Evolutionary conservation across 805 yeast genomes (phyloP).

Genomic region (Candida silvatica): DNA sequence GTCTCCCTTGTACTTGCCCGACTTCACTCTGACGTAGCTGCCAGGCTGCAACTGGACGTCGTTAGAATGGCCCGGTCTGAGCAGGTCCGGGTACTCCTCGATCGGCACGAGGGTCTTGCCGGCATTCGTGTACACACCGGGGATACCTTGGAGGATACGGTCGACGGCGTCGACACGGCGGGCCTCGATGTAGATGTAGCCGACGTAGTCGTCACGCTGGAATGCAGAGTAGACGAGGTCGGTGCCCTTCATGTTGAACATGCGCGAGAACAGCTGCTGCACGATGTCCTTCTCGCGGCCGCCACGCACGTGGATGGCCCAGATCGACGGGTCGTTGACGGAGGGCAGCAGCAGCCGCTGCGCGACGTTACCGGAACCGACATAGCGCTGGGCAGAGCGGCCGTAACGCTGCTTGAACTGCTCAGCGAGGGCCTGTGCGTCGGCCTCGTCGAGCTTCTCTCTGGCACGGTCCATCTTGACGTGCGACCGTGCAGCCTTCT

Average conservation of each 20-base stretch:
- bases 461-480: constrained; percentile 79
- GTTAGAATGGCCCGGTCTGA: constrained; percentile 81
- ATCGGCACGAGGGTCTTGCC: constrained; percentile 81
- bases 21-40: constrained; percentile 78
- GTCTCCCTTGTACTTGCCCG: constrained; percentile 91
- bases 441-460: constrained; percentile 84
- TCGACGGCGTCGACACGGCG: constrained; percentile 88
- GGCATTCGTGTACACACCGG: constrained; percentile 62
- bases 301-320: constrained; percentile 90
- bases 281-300: constrained; percentile 92
- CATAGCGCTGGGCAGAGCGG: constrained; percentile 70
- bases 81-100: constrained; percentile 86
- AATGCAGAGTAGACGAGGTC: constrained; percentile 82
- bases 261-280: constrained; percentile 74
- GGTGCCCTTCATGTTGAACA: constrained; percentile 69
- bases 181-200: constrained; percentile 92
- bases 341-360: constrained; percentile 92
- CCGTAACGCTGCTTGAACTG: constrained; percentile 90
- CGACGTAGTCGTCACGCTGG: constrained; percentile 88
- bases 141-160: constrained; percentile 81
- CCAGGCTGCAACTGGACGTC: constrained; percentile 90
- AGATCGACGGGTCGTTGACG: constrained; percentile 91
- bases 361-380: constrained; percentile 73
- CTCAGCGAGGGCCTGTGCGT: constrained; percentile 89
- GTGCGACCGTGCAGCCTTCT: constrained; percentile 51